Evolutionary conservation across 2,329 filamentous ascomycete species (phyloP), one percentile per base, ranked within the genome.

Genomic region (Sclerotinia minor): DNA sequence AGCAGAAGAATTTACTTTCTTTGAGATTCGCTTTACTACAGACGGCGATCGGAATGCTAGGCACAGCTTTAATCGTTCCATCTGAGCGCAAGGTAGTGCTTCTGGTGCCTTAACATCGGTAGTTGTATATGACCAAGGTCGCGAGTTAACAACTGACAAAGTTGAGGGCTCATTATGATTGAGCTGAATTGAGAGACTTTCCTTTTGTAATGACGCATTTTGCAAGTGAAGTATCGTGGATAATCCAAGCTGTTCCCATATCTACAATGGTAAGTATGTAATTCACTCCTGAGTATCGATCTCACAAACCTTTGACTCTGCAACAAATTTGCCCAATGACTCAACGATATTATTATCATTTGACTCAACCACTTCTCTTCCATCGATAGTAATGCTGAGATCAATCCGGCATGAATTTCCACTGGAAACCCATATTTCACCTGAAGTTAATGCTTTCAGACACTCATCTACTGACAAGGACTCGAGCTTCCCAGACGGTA

Each of bases 241-340:
- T 13, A 77, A 57, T 29, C 64, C 71, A 9, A 76, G 66, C 24
- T 73, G 71, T 63, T 66, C 63, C 75, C 75, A 76, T 64, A 75
- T 60, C 75, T 76, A 63, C 11, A 24, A 55, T 53, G 57, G 45
- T 74, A 45, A 71, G 65, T 17, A 64, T 29, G 65, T 13, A 41
- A 21, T 11, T 26, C 2, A 38, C 49, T 24, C 24, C 3, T 11
- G 21, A n/a, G 6, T 11, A 21, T 52, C 11, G 38, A 13, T 65
- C 64, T 69, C 24, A 45, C 65, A 8, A 53, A 75, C 75, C 60
- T 73, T 64, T 44, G 68, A 69, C 68, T 73, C 69, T 57, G 68
- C 69, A 49, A 76, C 45, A 15, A 49, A 69, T 47, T 67, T 50
- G 7, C 69, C 70, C 13, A 76, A 59, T 45, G 17, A 65, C 49